Evolutionary conservation across 768 basidiomycete genomes (phyloP).

Genomic region (Calocybe cyanea): DNA sequence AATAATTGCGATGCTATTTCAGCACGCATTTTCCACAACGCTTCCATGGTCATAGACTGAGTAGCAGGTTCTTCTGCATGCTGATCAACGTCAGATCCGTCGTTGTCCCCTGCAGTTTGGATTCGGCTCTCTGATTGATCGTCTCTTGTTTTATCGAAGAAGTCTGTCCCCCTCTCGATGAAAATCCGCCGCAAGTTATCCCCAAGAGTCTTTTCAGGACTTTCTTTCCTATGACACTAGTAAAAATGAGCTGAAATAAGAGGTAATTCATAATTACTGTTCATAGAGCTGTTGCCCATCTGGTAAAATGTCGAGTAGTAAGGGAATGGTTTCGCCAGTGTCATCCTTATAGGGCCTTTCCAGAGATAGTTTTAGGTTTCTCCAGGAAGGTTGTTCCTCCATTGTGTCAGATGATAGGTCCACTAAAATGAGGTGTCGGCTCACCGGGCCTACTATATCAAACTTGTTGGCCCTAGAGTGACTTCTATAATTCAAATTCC

Average conservation of each 20-base stretch:
- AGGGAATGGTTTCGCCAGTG: conserved; percentile 55
- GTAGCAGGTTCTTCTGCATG: conserved; percentile 23
- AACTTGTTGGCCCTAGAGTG: conserved; percentile 15
- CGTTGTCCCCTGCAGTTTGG: conserved; percentile 12
- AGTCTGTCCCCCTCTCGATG: conserved; percentile 68
- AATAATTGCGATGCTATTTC: conserved; percentile 69
- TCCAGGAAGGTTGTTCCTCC: conserved; percentile 42
- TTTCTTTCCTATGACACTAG: conserved; percentile 41
- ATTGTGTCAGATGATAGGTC: background rate
- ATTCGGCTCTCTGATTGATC: conserved; percentile 6
- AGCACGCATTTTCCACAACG: conserved; percentile 67
- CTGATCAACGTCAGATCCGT: conserved; percentile 20
- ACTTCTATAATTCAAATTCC: conserved; percentile 4
- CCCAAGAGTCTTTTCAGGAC: conserved; percentile 55
- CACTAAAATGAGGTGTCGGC: conserved; percentile 12
- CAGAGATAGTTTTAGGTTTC: conserved; percentile 60
- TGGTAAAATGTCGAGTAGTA: conserved; percentile 62
- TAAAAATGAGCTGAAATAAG: conserved; percentile 11
- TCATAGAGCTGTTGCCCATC: conserved; percentile 71
- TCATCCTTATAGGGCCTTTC: conserved; percentile 84
- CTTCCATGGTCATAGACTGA: conserved; percentile 67
- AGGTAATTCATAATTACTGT: conserved; percentile 45
- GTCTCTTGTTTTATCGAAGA: conserved; percentile 48
- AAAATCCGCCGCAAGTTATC: conserved; percentile 68
- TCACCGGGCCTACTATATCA: conserved; percentile 17